These are phyloP conservation scores for Pugionium dolabratum DNA, from an alignment of 345 rosid genomes.

Conservation along the genomic window DNA sequence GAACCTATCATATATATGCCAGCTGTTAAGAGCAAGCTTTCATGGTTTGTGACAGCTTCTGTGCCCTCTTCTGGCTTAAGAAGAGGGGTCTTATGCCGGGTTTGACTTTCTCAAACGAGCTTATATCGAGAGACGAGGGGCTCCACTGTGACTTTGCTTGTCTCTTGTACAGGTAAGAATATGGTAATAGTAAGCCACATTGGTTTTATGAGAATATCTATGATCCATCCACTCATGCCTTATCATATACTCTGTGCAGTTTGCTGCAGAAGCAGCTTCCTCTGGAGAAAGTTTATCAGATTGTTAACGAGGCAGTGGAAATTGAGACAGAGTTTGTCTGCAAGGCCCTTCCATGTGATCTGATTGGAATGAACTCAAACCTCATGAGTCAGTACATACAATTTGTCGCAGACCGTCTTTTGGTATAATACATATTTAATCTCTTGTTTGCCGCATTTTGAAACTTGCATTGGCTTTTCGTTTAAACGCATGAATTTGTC, in stretches of 20 bases:
- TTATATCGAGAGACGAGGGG: constrained; percentile 92
- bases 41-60: constrained; percentile 58
- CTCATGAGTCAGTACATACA: constrained; percentile 94
- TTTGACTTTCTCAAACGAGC: constrained; percentile 89
- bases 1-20: neutral
- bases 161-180: constrained; percentile 68
- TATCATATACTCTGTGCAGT: constrained; percentile 42
- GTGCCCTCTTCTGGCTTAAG: constrained; percentile 95
- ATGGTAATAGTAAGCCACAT: neutral
- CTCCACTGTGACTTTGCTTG: constrained; percentile 97
- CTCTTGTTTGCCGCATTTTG: neutral
- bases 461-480: neutral
- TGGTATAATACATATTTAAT: constrained; percentile 49
- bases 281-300: constrained; percentile 59
- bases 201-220: constrained; percentile 3
- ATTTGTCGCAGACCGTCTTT: constrained; percentile 83
- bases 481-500: neutral
- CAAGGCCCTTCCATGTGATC: constrained; percentile 86
- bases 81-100: constrained; percentile 98
- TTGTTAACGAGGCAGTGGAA: constrained; percentile 79
- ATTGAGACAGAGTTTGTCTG: constrained; percentile 89
- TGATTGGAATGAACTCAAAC: constrained; percentile 80
- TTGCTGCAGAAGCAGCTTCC: constrained; percentile 63
- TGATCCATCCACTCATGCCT: neutral
- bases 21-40: neutral